Base-by-base conservation (phyloP, 192 early-diverging fungal species). In the Allomyces javanicus region DNA sequence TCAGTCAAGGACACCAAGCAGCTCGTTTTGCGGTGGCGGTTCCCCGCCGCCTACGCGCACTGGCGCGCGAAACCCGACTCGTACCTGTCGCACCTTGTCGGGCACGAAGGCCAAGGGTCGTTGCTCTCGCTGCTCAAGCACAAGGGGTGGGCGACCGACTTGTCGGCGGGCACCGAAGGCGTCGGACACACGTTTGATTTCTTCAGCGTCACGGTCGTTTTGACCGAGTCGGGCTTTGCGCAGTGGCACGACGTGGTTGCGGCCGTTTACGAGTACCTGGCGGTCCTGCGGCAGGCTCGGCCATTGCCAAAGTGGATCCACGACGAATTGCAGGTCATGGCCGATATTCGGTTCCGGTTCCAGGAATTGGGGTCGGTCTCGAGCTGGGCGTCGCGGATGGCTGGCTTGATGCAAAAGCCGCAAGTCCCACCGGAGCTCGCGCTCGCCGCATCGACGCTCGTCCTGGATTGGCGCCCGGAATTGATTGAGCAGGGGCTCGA, bases 41-140 rank as follows among this genome's bases (percentile, higher is more conserved):
- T 93, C 70, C 89, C 90, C 4, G 92, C 94, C 65, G 76, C 85
- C 68, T 78, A 79, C 67, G 79, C 80, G 10, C 71, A 74, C 62
- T 82, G 78, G 66, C 61, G 70, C 68, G 61, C 68, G 5, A 76
- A 89, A 74, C 89, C 93, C 25, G 78, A 79, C 9, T 67, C 79
- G 14, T 96, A 96, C 72, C 66, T 90, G 44, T 85, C 87, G 17
- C 92, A 93, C 71, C 79, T 96, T 63, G 85, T 98, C 70, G 93
- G 94, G 1, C 91, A 95, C 75, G 93, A 96, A 73, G 87, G 87
- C 45, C 76, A 76, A 43, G 96, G 96, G 11, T 94, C 93, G 10
- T 76, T 96, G 61, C 74, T 94, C 24, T 89, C 89, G 4, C 70
- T 85, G 25, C 74, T 98, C 40, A 96, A 95, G 70, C 81, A 86